A percentile compares a stretch with the other conserved stretches of the same genome.
Evolutionary conservation across 805 yeast species (phyloP).

Genomic region (Kazachstania bromeliacearum): DNA sequence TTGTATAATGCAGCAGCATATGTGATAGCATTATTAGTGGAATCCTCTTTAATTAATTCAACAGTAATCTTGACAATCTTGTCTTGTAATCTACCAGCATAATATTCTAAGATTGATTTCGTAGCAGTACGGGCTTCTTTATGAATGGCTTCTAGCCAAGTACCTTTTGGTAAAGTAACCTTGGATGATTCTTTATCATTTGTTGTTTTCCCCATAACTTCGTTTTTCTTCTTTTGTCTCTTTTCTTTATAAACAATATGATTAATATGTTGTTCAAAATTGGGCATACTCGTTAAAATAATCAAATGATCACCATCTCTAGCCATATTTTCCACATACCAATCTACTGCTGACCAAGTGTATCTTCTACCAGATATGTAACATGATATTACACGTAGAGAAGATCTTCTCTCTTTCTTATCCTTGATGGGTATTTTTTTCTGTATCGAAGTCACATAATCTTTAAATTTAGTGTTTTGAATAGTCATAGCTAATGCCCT

Average conservation of each 20-base stretch:
- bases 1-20: constrained; percentile 20
- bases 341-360: constrained; percentile 70
- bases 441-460: constrained; percentile 8
- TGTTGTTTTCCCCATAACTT: neutral
- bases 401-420: constrained; percentile 7
- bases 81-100: constrained; percentile 15
- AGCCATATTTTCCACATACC: constrained; percentile 47
- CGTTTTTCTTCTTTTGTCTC: constrained; percentile 6
- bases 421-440: constrained; percentile 5
- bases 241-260: constrained; percentile 6
- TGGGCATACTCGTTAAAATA: constrained; percentile 44
- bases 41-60: constrained; percentile 23
- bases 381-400: constrained; percentile 41
- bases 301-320: constrained; percentile 58
- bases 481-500: constrained; percentile 23
- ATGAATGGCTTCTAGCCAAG: constrained; percentile 20
- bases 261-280: constrained; percentile 19
- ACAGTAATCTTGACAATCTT: constrained; percentile 25
- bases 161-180: constrained; percentile 7
- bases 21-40: constrained; percentile 17
- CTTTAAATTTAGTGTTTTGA: constrained; percentile 13
- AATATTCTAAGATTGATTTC: constrained; percentile 18
- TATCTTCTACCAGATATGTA: constrained; percentile 57
- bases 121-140: constrained; percentile 20
- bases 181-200: neutral